These are phyloP conservation scores for Vinca minor DNA, from an alignment of 257 asterid genomes.

Conservation along the genomic window DNA sequence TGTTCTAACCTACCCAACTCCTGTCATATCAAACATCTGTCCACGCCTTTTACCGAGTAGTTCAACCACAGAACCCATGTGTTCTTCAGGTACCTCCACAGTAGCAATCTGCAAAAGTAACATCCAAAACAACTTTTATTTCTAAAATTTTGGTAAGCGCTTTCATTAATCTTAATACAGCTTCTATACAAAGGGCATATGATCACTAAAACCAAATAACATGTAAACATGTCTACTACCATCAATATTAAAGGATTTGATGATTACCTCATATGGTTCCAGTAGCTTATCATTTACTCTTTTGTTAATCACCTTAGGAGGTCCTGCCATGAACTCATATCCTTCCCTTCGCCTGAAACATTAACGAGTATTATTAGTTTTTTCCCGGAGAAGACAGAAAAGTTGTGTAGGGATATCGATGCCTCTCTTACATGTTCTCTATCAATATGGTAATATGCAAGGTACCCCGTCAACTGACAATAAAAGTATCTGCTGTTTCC, in stretches of 20 bases:
- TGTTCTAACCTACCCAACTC: constrained; percentile 61
- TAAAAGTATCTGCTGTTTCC: constrained; percentile 83
- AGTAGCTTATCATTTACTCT: constrained; percentile 58
- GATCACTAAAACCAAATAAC: too few relatives aligned
- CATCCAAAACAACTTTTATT: constrained; percentile 5
- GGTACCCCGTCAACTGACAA: constrained; percentile 96
- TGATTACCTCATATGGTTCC: constrained; percentile 83
- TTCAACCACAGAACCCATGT: constrained; percentile 87
- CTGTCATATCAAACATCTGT: constrained; percentile 91
- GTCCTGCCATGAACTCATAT: constrained; percentile 98
- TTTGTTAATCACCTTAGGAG: constrained; percentile 95
- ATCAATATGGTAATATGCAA: constrained; percentile 86
- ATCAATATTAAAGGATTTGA: neutral
- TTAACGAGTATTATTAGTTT: constrained; percentile 15
- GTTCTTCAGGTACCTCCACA: constrained; percentile 91
- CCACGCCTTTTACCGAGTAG: constrained; percentile 98
- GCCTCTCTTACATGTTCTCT: constrained; percentile 72
- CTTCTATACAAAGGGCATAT: neutral
- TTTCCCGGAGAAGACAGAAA: constrained; percentile 4
- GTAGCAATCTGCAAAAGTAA: constrained; percentile 60
- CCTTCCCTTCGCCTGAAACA: constrained; percentile 97
- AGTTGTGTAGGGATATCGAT: constrained; percentile 3
- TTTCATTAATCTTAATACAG: neutral
- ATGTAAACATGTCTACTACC: neutral
- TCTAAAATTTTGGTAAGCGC: neutral